These are phyloP conservation scores for Lecanicillium sp. DNA, from an alignment of 2,329 filamentous ascomycete genomes.

Conservation along the genomic window DNA sequence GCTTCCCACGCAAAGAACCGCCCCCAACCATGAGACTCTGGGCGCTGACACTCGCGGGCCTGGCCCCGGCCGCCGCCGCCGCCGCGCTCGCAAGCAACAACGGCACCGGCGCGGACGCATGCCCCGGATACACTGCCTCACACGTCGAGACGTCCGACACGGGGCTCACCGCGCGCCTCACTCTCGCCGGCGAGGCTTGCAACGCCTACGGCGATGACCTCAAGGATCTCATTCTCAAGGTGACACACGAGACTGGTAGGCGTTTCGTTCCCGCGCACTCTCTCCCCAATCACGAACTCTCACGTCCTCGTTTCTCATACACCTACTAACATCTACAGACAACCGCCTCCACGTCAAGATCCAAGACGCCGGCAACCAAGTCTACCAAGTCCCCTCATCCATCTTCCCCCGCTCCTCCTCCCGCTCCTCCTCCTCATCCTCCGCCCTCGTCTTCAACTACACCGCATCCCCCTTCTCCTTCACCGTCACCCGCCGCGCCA, in stretches of 20 bases:
- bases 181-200: constrained; percentile 21
- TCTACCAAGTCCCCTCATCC: constrained; percentile 64
- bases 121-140: constrained; percentile 59
- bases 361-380: constrained; percentile 55
- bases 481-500: constrained; percentile 36
- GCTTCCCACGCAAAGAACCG: too few relatives aligned
- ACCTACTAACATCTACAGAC: constrained; percentile 32
- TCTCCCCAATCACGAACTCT: constrained; percentile 73
- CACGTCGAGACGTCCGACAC: constrained; percentile 44
- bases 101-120: constrained; percentile 44
- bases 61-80: constrained; percentile 51
- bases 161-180: constrained; percentile 40
- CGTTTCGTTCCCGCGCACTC: constrained; percentile 34
- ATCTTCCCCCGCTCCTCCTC: constrained; percentile 55
- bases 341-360: constrained; percentile 67
- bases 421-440: constrained; percentile 19
- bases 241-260: constrained; percentile 58
- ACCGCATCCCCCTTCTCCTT: constrained; percentile 55
- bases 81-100: constrained; percentile 59
- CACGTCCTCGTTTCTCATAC: constrained; percentile 54
- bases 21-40: too few relatives aligned
- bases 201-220: constrained; percentile 21
- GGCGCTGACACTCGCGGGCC: too few relatives aligned
- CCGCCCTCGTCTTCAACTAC: constrained; percentile 38
- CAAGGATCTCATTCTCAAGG: constrained; percentile 40